Conservation (phyloP, 768 basidiomycete species). For the Hericium coralloides region DNA sequence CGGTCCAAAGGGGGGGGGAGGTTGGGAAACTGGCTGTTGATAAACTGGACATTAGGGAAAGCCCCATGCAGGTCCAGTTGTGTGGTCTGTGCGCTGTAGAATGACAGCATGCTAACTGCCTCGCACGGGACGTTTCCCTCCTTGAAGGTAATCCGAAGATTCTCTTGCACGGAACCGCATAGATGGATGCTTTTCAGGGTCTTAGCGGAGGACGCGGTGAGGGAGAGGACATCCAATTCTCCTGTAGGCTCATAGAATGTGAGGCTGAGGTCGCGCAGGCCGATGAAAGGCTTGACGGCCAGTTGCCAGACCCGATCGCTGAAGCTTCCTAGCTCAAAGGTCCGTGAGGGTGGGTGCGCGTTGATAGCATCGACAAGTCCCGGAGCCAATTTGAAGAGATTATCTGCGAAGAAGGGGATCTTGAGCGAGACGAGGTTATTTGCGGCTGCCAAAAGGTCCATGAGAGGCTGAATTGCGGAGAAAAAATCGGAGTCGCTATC, state of each 20-base stretch:
- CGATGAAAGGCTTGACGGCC: not conserved
- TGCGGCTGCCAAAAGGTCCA: no score
- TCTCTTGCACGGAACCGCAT: not conserved
- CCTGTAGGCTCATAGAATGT: not conserved
- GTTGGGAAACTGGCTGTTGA: no score
- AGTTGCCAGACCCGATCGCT: not conserved
- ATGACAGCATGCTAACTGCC: not conserved
- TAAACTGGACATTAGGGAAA: not conserved
- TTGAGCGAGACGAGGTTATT: not conserved
- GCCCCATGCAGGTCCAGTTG: not conserved
- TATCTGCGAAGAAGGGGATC: not conserved
- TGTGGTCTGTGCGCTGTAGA: not conserved
- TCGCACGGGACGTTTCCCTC: not conserved
- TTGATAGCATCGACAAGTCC: not conserved
- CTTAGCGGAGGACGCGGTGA: not conserved
- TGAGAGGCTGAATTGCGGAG: no score
- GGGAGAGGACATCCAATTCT: not conserved
- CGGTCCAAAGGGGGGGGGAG: no score
- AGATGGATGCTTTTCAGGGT: not conserved
- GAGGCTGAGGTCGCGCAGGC: not conserved
- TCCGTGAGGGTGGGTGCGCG: not conserved
- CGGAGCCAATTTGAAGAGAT: not conserved
- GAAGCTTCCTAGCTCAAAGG: not conserved
- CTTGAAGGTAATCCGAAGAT: not conserved
- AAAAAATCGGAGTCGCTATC: no score